Base-by-base conservation (phyloP, 352 stramenopile species). In the Albugo candida region DNA sequence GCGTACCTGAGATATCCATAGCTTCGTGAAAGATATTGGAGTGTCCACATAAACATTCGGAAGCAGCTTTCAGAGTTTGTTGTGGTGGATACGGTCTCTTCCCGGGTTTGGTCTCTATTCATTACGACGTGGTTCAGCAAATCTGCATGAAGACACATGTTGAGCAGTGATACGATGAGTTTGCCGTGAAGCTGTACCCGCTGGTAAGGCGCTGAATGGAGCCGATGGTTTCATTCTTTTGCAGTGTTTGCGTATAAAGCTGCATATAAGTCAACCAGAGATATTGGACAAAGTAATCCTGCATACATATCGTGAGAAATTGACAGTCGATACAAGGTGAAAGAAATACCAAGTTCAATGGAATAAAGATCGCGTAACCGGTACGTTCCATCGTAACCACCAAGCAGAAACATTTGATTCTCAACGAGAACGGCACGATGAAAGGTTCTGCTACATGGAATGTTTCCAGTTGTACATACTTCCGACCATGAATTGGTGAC, bases 361-460 rank as follows among this genome's bases (percentile, higher is more conserved):
- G 74, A 70, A 51, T 91, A 85, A 3, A 92, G 59, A 48, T 92
- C 80, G 43, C 89, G 79, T 0, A 92, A 59, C 21, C 80, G 63
- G 40, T 92, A 71, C 0, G 72, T 84, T 11, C 80, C 80, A 47
- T 92, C 80, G 55, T 91, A 92, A 42, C 80, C 80, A 18, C 80
- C 80, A 0, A 92, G 58, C 48, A 92, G 51, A 45, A 86, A 92
- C 77, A 92, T 92, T 43, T 81, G 76, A 48, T 65, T 86, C 11
- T 43, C 49, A 12, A 91, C 73, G 3, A 86, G 71, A 10, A 91
- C 75, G 0, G 77, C 72, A 40, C 77, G 74, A 45, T 92, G 80
- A 41, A 92, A 92, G n/a, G 80, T 92, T 11, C 80, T 64, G 21
- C 75, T 87, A 54, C 72, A 87, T 1, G 80, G 80, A 17, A 85